phyloP scores from a whole-genome alignment of 169 alveolate species.

The Plasmodium knowlesi region DNA sequence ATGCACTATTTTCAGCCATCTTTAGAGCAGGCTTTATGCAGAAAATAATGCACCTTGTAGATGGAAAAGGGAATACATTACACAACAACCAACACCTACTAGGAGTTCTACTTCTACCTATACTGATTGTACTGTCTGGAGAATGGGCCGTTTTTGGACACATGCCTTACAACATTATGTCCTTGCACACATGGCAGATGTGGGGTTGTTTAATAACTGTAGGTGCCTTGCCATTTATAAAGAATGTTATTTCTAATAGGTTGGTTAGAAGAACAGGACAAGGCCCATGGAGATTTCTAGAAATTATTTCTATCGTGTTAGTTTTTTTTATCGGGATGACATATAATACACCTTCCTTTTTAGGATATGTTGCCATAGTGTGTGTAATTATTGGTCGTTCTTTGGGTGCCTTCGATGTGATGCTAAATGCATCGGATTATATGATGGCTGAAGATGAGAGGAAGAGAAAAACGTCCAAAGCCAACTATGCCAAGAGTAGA shows the following conservation, averaged over 20 bases:
- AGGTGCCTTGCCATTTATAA: slow-evolving; percentile 93
- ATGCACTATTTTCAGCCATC: slow-evolving; percentile 92
- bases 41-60: slow-evolving; percentile 92
- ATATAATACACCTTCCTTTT: slow-evolving; percentile 85
- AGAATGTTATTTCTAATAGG: slow-evolving; percentile 92
- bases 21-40: slow-evolving; percentile 94
- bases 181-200: slow-evolving; percentile 89
- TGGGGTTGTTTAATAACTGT: slow-evolving; percentile 94
- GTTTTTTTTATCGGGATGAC: slow-evolving; percentile 90
- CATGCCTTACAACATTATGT: slow-evolving; percentile 86
- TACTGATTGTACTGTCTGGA: slow-evolving; percentile 87
- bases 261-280: slow-evolving; percentile 94
- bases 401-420: slow-evolving; percentile 86
- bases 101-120: slow-evolving; percentile 90
- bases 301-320: slow-evolving; percentile 90
- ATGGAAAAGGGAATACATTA: slow-evolving; percentile 92
- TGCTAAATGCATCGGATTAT: slow-evolving; percentile 82
- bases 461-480: slow-evolving; percentile 22
- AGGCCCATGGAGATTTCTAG: slow-evolving; percentile 95
- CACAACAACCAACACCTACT: slow-evolving; percentile 93
- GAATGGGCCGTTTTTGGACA: slow-evolving; percentile 82
- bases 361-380: slow-evolving; percentile 79
- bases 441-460: slow-evolving; percentile 69
- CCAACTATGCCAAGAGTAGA: slow-evolving; percentile 56
- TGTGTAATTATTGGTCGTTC: slow-evolving; percentile 87